phyloP scores from a whole-genome alignment of 805 yeast genomes.

The Yamadazyma kitorensis region DNA sequence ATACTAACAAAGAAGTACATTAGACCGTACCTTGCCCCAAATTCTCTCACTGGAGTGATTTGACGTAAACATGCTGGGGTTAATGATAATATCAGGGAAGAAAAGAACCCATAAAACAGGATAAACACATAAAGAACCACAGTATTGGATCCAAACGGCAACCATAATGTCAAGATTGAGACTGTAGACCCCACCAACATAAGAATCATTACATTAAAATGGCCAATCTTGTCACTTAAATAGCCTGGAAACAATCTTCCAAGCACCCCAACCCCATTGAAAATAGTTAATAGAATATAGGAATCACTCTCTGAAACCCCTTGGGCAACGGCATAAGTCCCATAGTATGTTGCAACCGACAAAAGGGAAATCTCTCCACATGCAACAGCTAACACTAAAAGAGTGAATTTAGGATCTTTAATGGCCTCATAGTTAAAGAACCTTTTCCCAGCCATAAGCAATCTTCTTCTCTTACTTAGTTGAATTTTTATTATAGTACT shows the following conservation, averaged over 20 bases:
- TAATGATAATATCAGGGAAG: constrained; percentile 60
- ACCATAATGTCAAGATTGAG: constrained; percentile 56
- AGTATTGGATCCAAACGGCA: constrained; percentile 54
- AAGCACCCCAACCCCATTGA: constrained; percentile 44
- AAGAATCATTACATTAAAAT: constrained; percentile 52
- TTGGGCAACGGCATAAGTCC: constrained; percentile 53
- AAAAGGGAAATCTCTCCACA: constrained; percentile 51
- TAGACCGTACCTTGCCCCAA: constrained; percentile 69
- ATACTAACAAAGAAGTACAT: constrained; percentile 57
- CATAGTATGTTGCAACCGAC: constrained; percentile 50
- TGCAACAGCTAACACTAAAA: constrained; percentile 39
- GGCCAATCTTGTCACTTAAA: constrained; percentile 53
- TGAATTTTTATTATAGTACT: constrained; percentile 15
- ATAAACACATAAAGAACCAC: constrained; percentile 51
- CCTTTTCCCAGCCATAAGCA: constrained; percentile 14
- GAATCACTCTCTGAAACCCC: constrained; percentile 45
- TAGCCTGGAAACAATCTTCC: constrained; percentile 58
- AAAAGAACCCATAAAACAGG: constrained; percentile 54
- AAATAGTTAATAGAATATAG: constrained; percentile 43
- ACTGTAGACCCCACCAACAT: constrained; percentile 47
- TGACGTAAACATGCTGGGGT: constrained; percentile 70
- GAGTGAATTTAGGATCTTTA: constrained; percentile 33
- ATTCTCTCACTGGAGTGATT: constrained; percentile 59
- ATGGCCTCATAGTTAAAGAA: constrained; percentile 36
- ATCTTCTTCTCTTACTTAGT: constrained; percentile 7